These are phyloP conservation scores for Penicillium bialowiezense DNA, from an alignment of 495 filamentous ascomycete genomes.

Conservation along the genomic window DNA sequence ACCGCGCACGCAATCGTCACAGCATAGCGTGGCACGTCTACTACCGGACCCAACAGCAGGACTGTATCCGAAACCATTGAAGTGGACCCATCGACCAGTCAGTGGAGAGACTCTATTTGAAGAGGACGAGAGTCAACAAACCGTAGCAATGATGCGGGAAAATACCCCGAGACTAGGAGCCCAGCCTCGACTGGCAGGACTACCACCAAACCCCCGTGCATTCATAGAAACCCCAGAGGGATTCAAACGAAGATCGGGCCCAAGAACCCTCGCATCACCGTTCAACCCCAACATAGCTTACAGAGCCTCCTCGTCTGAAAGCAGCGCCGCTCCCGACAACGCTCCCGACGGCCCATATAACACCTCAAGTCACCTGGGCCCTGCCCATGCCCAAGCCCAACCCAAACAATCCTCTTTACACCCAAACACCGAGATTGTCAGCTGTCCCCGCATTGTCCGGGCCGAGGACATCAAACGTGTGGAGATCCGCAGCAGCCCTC, in stretches of 20 bases:
- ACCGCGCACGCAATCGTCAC: constrained; percentile 27
- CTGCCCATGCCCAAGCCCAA: neutral
- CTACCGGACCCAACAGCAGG: constrained; percentile 24
- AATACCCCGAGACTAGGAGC: constrained; percentile 5
- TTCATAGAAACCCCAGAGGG: constrained; percentile 23
- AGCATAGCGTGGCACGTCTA: constrained; percentile 33
- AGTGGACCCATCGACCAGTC: constrained; percentile 31
- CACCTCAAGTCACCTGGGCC: constrained; percentile 6
- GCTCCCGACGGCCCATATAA: constrained; percentile 7
- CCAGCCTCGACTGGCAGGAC: constrained; percentile 21
- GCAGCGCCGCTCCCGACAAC: too few species aligned
- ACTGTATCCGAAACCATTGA: constrained; percentile 38
- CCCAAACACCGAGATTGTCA: constrained; percentile 29
- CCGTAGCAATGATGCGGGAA: neutral
- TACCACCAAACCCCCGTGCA: constrained; percentile 41
- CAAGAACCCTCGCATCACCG: neutral
- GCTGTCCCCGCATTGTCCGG: constrained; percentile 32
- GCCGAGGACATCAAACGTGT: constrained; percentile 39
- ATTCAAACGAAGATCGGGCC: constrained; percentile 8
- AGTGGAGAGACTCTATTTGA: constrained; percentile 41
- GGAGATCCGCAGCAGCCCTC: constrained; percentile 30
- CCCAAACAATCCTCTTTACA: too few species aligned
- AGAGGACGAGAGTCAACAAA: constrained; percentile 28
- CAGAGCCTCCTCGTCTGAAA: constrained; percentile 9
- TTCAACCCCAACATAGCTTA: neutral